Conservation (phyloP, 495 filamentous ascomycete species). For the Aspergillus avenaceus region DNA sequence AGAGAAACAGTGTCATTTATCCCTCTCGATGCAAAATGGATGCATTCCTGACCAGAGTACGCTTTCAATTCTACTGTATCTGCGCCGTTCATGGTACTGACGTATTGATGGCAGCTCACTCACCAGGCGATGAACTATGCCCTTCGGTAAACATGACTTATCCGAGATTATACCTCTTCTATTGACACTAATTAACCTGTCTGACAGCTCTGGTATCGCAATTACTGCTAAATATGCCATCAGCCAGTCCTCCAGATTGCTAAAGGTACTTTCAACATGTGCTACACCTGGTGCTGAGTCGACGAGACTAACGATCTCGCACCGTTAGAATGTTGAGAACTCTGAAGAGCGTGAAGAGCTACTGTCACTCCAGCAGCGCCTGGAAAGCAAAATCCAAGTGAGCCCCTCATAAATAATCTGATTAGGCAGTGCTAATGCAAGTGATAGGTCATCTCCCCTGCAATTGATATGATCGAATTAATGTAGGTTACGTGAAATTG, state of each 20-base stretch:
- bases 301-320: background rate
- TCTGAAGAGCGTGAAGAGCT: conserved; percentile 69
- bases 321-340: conserved; percentile 55
- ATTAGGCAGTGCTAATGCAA: background rate
- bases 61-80: conserved; percentile 7
- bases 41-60: conserved; percentile 64
- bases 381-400: conserved; percentile 82
- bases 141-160: conserved; percentile 52
- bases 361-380: conserved; percentile 61
- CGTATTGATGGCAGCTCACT: conserved; percentile 49
- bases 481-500: conserved; percentile 53
- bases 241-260: conserved; percentile 70
- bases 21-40: conserved; percentile 58
- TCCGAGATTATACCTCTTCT: background rate
- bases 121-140: conserved; percentile 90
- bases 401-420: conserved; percentile 10
- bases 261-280: conserved; percentile 57
- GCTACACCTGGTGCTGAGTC: background rate
- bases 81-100: conserved; percentile 7
- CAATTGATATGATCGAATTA: conserved; percentile 91
- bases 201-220: conserved; percentile 71
- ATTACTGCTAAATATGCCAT: conserved; percentile 86
- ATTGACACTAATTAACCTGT: conserved; percentile 9
- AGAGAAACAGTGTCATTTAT: background rate
- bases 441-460: conserved; percentile 76